phyloP scores from a whole-genome alignment of 2,329 filamentous ascomycete genomes.

The Botryotinia convoluta region DNA sequence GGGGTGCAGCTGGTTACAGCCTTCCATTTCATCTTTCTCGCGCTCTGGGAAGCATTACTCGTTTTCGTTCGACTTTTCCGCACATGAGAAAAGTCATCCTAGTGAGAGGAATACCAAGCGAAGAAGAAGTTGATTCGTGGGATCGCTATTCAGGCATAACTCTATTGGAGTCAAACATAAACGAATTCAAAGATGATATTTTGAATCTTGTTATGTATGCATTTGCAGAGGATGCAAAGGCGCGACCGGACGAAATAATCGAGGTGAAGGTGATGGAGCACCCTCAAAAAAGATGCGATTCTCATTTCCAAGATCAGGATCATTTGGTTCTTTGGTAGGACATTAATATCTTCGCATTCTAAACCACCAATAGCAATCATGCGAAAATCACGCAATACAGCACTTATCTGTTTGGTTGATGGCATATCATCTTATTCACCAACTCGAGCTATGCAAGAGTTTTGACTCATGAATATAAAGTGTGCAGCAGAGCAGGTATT shows the following conservation, averaged over 20 bases:
- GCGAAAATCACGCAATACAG: neutral
- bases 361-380: neutral
- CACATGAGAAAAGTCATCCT: constrained; percentile 9
- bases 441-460: neutral
- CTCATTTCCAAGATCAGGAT: neutral
- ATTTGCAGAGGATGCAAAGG: constrained; percentile 1
- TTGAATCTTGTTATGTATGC: constrained; percentile 1
- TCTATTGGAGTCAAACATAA: neutral
- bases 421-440: neutral
- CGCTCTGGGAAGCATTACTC: constrained; percentile 4
- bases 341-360: neutral
- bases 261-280: constrained; percentile 14
- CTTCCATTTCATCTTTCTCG: constrained; percentile 11
- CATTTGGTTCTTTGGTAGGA: neutral
- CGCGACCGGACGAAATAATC: neutral
- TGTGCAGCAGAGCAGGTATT: neutral
- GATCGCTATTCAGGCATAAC: constrained; percentile 9
- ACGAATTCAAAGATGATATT: constrained; percentile 1
- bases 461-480: neutral
- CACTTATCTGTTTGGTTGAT: neutral
- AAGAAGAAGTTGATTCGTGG: constrained; percentile 17
- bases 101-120: constrained; percentile 10
- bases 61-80: constrained; percentile 5
- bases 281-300: neutral
- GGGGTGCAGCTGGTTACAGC: neutral